Evolutionary conservation across 768 basidiomycete species (phyloP).

Genomic region (Fibroporia radiculosa): DNA sequence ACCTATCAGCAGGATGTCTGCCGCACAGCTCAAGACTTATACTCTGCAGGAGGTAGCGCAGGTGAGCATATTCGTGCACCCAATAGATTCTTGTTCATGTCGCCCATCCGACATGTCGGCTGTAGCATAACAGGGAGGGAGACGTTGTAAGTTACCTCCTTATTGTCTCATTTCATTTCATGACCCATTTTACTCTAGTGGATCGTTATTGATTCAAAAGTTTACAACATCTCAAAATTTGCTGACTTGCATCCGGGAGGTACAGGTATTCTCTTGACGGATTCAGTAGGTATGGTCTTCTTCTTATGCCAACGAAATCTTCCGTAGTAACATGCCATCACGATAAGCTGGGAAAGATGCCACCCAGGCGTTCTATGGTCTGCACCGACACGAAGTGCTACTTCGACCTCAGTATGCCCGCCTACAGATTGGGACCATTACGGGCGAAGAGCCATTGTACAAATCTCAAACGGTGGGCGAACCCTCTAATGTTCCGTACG

Average conservation of each 20-base stretch:
- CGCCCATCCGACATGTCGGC: no score
- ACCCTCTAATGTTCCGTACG: conserved; percentile 75
- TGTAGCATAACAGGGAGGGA: conserved; percentile 80
- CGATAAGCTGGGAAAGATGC: conserved; percentile 64
- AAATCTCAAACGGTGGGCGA: conserved; percentile 49
- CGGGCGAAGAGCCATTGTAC: conserved; percentile 50
- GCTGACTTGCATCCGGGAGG: conserved; percentile 85
- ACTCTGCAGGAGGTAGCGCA: not conserved
- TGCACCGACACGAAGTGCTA: conserved; percentile 80
- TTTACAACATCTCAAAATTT: conserved; percentile 78
- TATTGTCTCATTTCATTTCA: not conserved
- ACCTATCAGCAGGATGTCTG: no score
- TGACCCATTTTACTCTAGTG: conserved; percentile 41
- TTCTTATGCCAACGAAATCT: no score
- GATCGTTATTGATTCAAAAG: conserved; percentile 75
- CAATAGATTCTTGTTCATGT: no score
- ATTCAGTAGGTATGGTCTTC: conserved; percentile 52
- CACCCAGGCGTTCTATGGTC: conserved; percentile 75
- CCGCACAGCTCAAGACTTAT: not conserved
- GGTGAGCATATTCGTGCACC: no score
- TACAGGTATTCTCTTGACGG: conserved; percentile 58
- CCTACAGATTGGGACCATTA: conserved; percentile 56
- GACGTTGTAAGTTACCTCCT: conserved; percentile 52
- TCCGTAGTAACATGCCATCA: not conserved
- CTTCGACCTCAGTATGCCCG: conserved; percentile 64